Conservation (phyloP, 1,284 basidiomycete species). For the Singerocomus inundabilis region DNA sequence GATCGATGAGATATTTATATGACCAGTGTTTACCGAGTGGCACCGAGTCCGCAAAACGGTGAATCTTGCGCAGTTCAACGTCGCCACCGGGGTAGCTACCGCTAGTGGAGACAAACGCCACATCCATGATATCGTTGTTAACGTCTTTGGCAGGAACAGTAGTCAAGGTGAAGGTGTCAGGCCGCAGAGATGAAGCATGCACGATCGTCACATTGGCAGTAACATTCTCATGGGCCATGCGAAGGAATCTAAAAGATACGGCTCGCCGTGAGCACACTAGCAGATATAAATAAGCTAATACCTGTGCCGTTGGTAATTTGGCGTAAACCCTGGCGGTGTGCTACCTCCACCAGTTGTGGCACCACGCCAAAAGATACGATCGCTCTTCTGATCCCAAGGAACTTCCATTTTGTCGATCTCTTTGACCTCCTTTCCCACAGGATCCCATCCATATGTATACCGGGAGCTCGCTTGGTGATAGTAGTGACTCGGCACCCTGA, state of each 20-base stretch:
- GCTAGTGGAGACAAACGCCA: constrained; percentile 81
- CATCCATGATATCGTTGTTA: constrained; percentile 85
- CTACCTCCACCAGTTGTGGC: constrained; percentile 91
- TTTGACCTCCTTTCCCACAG: constrained; percentile 64
- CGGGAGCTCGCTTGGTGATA: constrained; percentile 81
- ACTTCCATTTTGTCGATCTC: constrained; percentile 80
- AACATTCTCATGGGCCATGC: constrained; percentile 68
- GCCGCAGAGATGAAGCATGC: constrained; percentile 69
- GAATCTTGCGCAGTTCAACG: constrained; percentile 60
- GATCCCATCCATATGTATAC: constrained; percentile 91
- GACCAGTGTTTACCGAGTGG: constrained; percentile 86
- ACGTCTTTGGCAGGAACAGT: constrained; percentile 61
- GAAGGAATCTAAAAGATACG: constrained; percentile 58
- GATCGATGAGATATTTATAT: constrained; percentile 88
- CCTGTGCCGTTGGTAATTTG: constrained; percentile 88
- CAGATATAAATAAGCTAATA: constrained; percentile 31
- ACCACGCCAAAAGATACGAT: constrained; percentile 82
- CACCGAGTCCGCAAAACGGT: constrained; percentile 77
- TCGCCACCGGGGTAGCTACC: constrained; percentile 83
- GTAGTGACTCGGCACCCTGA: constrained; percentile 91
- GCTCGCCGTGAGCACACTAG: background rate
- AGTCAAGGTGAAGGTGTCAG: constrained; percentile 58
- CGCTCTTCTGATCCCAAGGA: constrained; percentile 75
- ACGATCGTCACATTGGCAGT: constrained; percentile 66
- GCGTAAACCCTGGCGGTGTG: constrained; percentile 79